Evolutionary conservation across 2,329 filamentous ascomycete genomes (phyloP), one percentile per base, ranked within the genome.

Genomic region (Claviceps spartinae): DNA sequence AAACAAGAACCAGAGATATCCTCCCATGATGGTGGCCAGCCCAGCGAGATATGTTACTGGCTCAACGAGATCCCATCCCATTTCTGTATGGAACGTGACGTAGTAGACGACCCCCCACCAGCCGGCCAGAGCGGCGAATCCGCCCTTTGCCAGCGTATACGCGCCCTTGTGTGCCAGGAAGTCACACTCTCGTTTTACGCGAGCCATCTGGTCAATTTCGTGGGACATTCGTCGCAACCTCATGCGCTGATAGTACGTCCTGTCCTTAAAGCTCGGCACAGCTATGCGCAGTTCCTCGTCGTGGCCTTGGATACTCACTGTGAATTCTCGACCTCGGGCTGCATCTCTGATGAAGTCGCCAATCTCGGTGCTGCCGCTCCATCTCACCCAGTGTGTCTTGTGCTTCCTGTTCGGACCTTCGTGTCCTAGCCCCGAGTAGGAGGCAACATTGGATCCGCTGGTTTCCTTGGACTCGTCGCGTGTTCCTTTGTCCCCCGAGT

Each of bases 341-440:
- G 90, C 89, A 63, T 96, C 90, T 8, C 88, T 82, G 57, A 96
- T 93, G 62, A 96, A 96, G 68, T 95, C 90, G 9, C 90, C 90
- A 36, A 96, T 85, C 64, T 96, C 90, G 1, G 90, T 95, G 34
- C 83, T 87, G 43, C 82, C 81, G 45, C 85, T 89, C 90, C 90
- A 96, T 34, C 88, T 82, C 2, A 95, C 87, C 71, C 91, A 93
- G 26, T 63, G 63, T 2, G 65, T 70, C 40, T 77, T 70, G 5
- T 67, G 63, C 4, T 59, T 34, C 9, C 11, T 72, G 53, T 63
- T 64, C 26, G 65, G 71, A 16, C 69, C 76, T 59, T 86, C 81
- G 46, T 77, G 82, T 2, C 85, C 85, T 1, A 83, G 73, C 0
- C 85, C 85, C 34, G 79, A 84, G 62, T 88, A 89, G 0, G 78